Evolutionary conservation across 345 rosid genomes (phyloP), one percentile per base, ranked within the genome.

Genomic region (Ricinus communis): DNA sequence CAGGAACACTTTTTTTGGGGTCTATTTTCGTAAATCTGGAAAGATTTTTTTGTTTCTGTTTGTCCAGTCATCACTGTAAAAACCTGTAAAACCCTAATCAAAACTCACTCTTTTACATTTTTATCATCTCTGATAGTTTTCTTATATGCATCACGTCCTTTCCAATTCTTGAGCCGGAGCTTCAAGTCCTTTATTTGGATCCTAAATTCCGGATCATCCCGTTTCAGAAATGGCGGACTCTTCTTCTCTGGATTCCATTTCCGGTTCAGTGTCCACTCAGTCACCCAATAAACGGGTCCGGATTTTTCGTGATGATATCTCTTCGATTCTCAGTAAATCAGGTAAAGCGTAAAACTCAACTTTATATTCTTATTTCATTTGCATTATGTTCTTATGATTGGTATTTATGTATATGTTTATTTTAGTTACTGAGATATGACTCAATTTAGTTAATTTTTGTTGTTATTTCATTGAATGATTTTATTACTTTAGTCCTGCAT

Each of bases 221-320:
- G 49, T 58, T 24, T 67, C 65, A 51, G 30, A 69, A 73, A 91
- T 91, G 95, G 87, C 78, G 75, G 85, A 83, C 74, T 83, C 88
- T 15, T 85, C 88, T 14, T 85, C n/a, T n/a, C n/a, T 91, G 45
- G 62, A 76, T 72, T 74, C 96, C 71, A 72, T 93, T 45, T 73
- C 89, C 41, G 83, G 68, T 15, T 79, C 85, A 0, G 90, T 91
- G 79, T 79, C 93, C 62, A 83, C 96, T 49, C 54, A 84, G 60
- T 90, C 98, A 57, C 81, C 95, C 73, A 84, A 85, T 65, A 65
- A 33, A 27, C 88, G 98, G 62, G 19, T 82, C 76, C 82, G 82
- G 81, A 85, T 93, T 75, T 93, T 93, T 81, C 86, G 91, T 40
- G 52, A 82, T 50, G 90, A 88, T 50, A 74, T 90, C 79, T 90